Percentiles rank a stretch among this genome's conserved stretches.
These are phyloP conservation scores for Rhizophlyctis rosea DNA, from an alignment of 192 early-diverging fungal species.

Conservation along the genomic window DNA sequence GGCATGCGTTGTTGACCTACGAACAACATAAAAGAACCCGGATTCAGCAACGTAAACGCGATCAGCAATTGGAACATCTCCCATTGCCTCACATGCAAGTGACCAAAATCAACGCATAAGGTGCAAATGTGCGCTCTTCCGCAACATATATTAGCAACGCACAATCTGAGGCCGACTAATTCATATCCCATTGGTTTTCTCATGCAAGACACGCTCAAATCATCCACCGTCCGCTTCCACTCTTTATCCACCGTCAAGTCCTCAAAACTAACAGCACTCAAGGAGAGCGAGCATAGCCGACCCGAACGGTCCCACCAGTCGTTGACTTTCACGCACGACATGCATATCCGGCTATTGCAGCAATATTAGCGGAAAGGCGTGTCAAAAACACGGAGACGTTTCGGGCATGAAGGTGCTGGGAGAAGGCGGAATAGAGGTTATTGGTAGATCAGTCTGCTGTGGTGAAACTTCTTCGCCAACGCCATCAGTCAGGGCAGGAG, in stretches of 20 bases:
- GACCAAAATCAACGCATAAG: background rate
- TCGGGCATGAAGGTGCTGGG: conserved; percentile 7
- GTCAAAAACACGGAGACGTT: conserved; percentile 13
- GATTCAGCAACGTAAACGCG: background rate
- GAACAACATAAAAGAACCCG: too few relatives aligned
- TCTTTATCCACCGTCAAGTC: conserved; percentile 15
- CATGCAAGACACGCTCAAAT: conserved; percentile 19
- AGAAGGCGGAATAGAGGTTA: conserved; percentile 17
- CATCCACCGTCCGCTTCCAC: conserved; percentile 19
- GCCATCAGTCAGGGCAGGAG: too few relatives aligned
- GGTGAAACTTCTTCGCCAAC: too few relatives aligned
- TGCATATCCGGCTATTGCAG: conserved; percentile 10
- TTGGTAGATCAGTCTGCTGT: too few relatives aligned
- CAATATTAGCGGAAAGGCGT: conserved; percentile 19
- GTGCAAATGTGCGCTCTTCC: conserved; percentile 14
- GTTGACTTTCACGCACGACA: background rate
- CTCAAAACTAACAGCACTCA: conserved; percentile 3
- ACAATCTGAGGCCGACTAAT: conserved; percentile 25
- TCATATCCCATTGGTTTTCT: conserved; percentile 19
- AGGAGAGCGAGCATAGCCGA: conserved; percentile 13
- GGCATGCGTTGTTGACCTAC: too few relatives aligned
- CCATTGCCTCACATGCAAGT: background rate
- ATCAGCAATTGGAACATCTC: background rate
- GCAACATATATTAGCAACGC: conserved; percentile 22
- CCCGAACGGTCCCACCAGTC: background rate